Conservation (phyloP, 352 stramenopile species). For the Pythium volutum region DNA sequence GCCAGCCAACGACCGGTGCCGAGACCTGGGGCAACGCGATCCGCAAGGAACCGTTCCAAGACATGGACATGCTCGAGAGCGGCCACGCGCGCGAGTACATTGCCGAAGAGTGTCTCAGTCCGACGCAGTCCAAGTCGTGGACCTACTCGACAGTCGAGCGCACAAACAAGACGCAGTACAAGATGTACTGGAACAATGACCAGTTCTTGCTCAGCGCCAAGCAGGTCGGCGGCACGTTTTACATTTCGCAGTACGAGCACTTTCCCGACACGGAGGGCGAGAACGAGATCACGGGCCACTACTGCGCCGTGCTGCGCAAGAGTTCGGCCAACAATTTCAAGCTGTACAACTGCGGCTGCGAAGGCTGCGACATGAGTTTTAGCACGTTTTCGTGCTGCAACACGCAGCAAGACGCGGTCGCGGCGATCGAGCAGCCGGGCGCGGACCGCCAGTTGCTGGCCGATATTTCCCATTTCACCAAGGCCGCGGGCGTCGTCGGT, state of each 20-base stretch:
- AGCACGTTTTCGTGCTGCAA: constrained; percentile 84
- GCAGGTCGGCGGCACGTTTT: constrained; percentile 80
- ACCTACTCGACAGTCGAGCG: constrained; percentile 79
- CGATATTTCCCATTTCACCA: constrained; percentile 83
- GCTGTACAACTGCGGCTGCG: constrained; percentile 83
- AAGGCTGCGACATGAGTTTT: constrained; percentile 85
- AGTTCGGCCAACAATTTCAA: constrained; percentile 81
- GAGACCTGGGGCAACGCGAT: constrained; percentile 63
- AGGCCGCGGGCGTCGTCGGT: constrained; percentile 65
- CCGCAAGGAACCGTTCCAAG: constrained; percentile 65
- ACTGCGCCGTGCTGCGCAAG: constrained; percentile 78
- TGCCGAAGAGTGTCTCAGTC: constrained; percentile 78
- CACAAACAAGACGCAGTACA: constrained; percentile 85
- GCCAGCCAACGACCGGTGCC: constrained; percentile 3
- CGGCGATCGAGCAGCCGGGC: constrained; percentile 29
- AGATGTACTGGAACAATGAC: constrained; percentile 87
- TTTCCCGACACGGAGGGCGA: constrained; percentile 66
- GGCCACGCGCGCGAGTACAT: constrained; percentile 80
- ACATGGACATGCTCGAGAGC: constrained; percentile 86
- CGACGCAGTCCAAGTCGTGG: constrained; percentile 72
- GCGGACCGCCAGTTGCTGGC: constrained; percentile 80
- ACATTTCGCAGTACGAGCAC: constrained; percentile 89
- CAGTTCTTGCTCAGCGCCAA: constrained; percentile 83
- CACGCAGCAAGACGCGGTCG: constrained; percentile 45
- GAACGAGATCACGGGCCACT: constrained; percentile 51